phyloP scores from a whole-genome alignment of 768 basidiomycete species.

The Mycena pura region DNA sequence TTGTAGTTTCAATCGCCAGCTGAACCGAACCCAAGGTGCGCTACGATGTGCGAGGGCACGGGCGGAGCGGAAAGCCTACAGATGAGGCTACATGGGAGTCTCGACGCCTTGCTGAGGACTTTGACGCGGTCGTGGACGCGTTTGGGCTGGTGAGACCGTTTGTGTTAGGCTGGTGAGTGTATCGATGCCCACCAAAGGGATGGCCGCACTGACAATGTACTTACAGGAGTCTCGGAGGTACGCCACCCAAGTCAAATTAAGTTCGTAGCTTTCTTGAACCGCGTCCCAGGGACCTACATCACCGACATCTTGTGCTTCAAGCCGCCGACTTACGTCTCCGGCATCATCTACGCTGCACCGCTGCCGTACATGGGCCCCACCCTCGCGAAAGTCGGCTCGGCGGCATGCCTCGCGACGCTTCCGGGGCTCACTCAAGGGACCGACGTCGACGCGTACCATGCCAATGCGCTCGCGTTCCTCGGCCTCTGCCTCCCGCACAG shows the following conservation, averaged over 20 bases:
- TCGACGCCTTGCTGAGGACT: conserved; percentile 38
- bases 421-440: conserved; percentile 26
- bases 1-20: not conserved
- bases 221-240: conserved; percentile 39
- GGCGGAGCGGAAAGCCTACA: conserved; percentile 37
- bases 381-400: conserved; percentile 26
- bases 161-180: conserved; percentile 42
- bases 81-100: conserved; percentile 35
- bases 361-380: conserved; percentile 36
- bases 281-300: conserved; percentile 28
- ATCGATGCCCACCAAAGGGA: no score
- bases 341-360: conserved; percentile 35
- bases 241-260: not conserved
- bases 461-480: conserved; percentile 29
- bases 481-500: conserved; percentile 25
- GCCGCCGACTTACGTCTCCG: conserved; percentile 34
- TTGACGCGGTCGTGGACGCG: conserved; percentile 37
- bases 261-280: not conserved
- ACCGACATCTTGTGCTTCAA: conserved; percentile 35
- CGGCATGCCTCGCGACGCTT: conserved; percentile 26
- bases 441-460: conserved; percentile 33
- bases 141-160: conserved; percentile 38
- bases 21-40: conserved; percentile 31
- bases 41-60: conserved; percentile 44
- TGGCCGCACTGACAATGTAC: no score